These are phyloP conservation scores for Acacia crassicarpa DNA, from an alignment of 306 rosid species.

Conservation along the genomic window DNA sequence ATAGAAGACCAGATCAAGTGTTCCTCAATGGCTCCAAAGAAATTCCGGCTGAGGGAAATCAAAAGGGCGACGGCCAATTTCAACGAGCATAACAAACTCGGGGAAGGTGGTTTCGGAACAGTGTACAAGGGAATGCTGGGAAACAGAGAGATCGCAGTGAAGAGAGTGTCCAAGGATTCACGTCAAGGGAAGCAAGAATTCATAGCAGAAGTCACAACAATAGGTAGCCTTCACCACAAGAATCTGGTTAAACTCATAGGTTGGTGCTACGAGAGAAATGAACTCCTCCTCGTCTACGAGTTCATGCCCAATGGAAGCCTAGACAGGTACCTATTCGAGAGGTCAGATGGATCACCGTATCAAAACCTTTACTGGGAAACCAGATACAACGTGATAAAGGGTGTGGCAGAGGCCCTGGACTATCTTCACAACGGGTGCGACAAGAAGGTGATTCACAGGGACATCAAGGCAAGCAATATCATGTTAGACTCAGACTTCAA, in stretches of 20 bases:
- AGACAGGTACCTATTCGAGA: conserved; percentile 53
- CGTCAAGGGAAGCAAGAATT: conserved; percentile 84
- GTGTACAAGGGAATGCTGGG: conserved; percentile 60
- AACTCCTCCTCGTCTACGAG: conserved; percentile 78
- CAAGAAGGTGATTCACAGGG: conserved; percentile 67
- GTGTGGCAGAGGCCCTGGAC: conserved; percentile 70
- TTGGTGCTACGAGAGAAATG: conserved; percentile 76
- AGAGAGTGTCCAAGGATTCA: conserved; percentile 62
- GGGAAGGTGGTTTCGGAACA: conserved; percentile 82
- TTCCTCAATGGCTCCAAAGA: conserved; percentile 55
- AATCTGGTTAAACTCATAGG: conserved; percentile 74
- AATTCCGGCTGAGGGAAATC: conserved; percentile 49
- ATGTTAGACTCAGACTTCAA: conserved; percentile 65
- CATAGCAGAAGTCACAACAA: conserved; percentile 83
- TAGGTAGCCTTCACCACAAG: conserved; percentile 73
- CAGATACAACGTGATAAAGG: conserved; percentile 48
- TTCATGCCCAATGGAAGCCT: conserved; percentile 81
- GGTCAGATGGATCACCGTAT: not conserved
- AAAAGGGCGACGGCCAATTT: conserved; percentile 61
- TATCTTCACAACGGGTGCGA: conserved; percentile 80
- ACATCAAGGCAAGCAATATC: conserved; percentile 78
- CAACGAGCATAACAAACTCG: conserved; percentile 61
- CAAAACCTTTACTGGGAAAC: conserved; percentile 51
- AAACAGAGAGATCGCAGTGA: conserved; percentile 64
- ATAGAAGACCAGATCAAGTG: conserved; percentile 60